Conservation (phyloP, 352 stramenopile species). For the Pythium brachiatum region DNA sequence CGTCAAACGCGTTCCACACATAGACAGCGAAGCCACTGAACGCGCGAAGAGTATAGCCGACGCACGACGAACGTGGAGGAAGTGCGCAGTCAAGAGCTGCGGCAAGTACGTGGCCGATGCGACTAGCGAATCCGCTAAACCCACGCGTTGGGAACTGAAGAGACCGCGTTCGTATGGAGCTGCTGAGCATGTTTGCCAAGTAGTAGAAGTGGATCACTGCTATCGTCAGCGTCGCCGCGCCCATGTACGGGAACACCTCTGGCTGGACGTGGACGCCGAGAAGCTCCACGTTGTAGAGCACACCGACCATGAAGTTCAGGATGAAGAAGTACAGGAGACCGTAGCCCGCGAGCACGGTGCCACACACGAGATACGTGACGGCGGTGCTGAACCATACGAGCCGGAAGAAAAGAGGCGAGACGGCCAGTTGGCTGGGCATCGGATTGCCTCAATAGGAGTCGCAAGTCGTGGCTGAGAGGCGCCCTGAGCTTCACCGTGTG, state of each 20-base stretch:
- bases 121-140: not conserved
- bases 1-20: slow-evolving; percentile 13
- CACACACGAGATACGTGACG: slow-evolving; percentile 7
- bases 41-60: not conserved
- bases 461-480: too few relatives aligned
- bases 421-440: too few relatives aligned
- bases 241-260: not conserved
- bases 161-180: not conserved
- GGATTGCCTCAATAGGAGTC: too few relatives aligned
- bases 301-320: not conserved
- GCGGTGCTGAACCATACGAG: slow-evolving; percentile 12
- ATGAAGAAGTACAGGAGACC: slow-evolving; percentile 16
- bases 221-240: not conserved
- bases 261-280: not conserved
- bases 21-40: not conserved
- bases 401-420: not conserved
- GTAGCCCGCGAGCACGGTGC: not conserved
- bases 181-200: not conserved
- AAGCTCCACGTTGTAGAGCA: slow-evolving; percentile 12
- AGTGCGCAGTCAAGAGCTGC: not conserved
- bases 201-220: not conserved
- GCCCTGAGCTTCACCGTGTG: too few relatives aligned
- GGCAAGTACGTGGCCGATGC: not conserved
- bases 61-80: not conserved
- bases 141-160: not conserved